phyloP scores from a whole-genome alignment of 1,284 basidiomycete species.

The Xerocomus minutiporus region DNA sequence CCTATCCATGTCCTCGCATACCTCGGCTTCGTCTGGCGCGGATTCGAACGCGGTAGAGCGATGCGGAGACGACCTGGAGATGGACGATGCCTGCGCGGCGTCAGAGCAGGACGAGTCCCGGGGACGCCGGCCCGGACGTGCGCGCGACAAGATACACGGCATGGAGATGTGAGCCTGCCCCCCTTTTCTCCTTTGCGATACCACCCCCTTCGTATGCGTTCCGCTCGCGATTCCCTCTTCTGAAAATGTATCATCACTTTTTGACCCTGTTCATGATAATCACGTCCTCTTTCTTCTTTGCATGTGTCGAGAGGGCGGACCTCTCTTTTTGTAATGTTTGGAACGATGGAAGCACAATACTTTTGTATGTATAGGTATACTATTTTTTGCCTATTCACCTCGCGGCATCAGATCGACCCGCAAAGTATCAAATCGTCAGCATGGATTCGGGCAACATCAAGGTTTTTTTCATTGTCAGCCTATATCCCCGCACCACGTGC shows the following conservation, averaged over 20 bases:
- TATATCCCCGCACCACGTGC: too few species aligned
- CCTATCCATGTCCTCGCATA: neutral
- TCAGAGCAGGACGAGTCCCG: constrained; percentile 13
- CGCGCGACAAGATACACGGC: constrained; percentile 10
- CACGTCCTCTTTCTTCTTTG: neutral
- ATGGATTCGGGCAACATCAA: too few species aligned
- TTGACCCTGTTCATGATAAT: neutral
- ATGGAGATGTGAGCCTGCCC: constrained; percentile 19
- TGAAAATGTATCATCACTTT: neutral
- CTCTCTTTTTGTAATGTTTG: neutral
- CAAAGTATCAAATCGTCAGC: too few species aligned
- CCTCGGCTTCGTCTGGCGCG: constrained; percentile 2
- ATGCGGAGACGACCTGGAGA: constrained; percentile 18
- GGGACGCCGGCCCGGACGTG: constrained; percentile 19
- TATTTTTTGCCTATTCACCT: too few species aligned
- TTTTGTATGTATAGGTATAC: neutral
- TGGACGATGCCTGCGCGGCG: constrained; percentile 14
- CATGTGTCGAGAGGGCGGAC: neutral
- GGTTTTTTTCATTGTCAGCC: too few species aligned
- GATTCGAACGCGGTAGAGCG: constrained; percentile 5
- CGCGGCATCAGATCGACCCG: too few species aligned
- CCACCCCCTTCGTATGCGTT: neutral
- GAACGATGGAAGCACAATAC: neutral
- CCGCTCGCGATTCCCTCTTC: neutral
- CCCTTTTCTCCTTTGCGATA: neutral